phyloP scores from a whole-genome alignment of 2,329 filamentous ascomycete species.

The Daldinia sp. region DNA sequence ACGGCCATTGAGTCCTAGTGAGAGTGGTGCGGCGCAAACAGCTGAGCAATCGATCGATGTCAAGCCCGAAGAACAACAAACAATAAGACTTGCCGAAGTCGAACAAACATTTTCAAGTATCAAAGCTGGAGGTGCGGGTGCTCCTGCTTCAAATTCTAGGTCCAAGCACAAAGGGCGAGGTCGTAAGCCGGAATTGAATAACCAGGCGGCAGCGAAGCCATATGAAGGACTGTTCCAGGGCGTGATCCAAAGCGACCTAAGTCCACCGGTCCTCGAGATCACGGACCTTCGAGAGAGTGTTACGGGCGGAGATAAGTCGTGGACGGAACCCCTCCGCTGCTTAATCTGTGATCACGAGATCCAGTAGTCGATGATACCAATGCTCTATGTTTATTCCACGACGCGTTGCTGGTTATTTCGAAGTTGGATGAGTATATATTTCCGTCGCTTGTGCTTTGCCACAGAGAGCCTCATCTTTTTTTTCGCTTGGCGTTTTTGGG shows the following conservation, averaged over 20 bases:
- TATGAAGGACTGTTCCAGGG: slow-evolving; percentile 63
- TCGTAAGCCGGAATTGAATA: slow-evolving; percentile 51
- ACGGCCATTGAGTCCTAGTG: slow-evolving; percentile 61
- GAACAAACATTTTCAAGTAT: slow-evolving; percentile 40
- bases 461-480: slow-evolving; percentile 12
- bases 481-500: slow-evolving; percentile 37
- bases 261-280: slow-evolving; percentile 60
- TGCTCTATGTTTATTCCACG: not conserved
- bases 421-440: slow-evolving; percentile 22
- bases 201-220: slow-evolving; percentile 51
- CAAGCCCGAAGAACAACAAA: slow-evolving; percentile 53
- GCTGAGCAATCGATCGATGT: slow-evolving; percentile 62
- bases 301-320: slow-evolving; percentile 58
- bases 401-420: not conserved
- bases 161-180: slow-evolving; percentile 48
- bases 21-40: slow-evolving; percentile 59
- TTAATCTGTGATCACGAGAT: slow-evolving; percentile 59
- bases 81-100: slow-evolving; percentile 48
- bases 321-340: slow-evolving; percentile 62
- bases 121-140: slow-evolving; percentile 46
- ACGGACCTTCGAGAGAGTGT: slow-evolving; percentile 59
- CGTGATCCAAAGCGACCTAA: slow-evolving; percentile 56
- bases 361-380: slow-evolving; percentile 46
- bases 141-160: slow-evolving; percentile 45
- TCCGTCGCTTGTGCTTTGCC: slow-evolving; percentile 9